phyloP scores from a whole-genome alignment of 2,329 filamentous ascomycete genomes.

The Hypoxylon sp. region DNA sequence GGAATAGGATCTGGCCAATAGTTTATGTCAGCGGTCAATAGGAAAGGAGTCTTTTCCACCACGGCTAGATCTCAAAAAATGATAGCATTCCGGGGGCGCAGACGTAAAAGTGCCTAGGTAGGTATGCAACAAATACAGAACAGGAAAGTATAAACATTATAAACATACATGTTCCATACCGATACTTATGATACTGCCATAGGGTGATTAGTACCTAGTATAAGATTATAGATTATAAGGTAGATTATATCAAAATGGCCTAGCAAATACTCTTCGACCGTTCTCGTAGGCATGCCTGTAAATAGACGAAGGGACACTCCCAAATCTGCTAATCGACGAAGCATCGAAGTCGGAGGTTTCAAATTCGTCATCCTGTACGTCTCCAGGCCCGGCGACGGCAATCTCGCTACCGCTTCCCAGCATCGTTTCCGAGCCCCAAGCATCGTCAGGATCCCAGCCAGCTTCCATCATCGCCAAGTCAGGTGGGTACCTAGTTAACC shows the following conservation, averaged over 20 bases:
- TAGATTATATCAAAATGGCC: background rate
- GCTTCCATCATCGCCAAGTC: conserved; percentile 8
- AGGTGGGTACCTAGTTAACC: background rate
- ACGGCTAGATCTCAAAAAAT: background rate
- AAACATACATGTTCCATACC: conserved; percentile 45
- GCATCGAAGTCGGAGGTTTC: conserved; percentile 54
- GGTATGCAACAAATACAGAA: background rate
- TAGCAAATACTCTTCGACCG: conserved; percentile 50
- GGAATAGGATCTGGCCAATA: conserved; percentile 52
- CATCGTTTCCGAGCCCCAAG: conserved; percentile 23
- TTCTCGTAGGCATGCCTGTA: conserved; percentile 56
- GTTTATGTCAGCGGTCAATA: background rate
- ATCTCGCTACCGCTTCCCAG: conserved; percentile 30
- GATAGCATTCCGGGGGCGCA: background rate
- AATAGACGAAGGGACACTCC: conserved; percentile 55
- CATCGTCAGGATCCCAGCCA: conserved; percentile 21
- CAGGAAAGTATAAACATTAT: background rate
- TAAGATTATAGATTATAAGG: background rate
- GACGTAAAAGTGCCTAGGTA: too few relatives aligned
- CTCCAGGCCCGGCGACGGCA: conserved; percentile 34
- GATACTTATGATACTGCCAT: conserved; percentile 55
- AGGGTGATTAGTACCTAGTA: conserved; percentile 15
- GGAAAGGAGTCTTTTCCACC: background rate
- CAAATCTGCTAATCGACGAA: conserved; percentile 46
- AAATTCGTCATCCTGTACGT: conserved; percentile 56